These are phyloP conservation scores for Krasilnikovozyma curviuscula DNA, from an alignment of 768 basidiomycete genomes.

Conservation along the genomic window DNA sequence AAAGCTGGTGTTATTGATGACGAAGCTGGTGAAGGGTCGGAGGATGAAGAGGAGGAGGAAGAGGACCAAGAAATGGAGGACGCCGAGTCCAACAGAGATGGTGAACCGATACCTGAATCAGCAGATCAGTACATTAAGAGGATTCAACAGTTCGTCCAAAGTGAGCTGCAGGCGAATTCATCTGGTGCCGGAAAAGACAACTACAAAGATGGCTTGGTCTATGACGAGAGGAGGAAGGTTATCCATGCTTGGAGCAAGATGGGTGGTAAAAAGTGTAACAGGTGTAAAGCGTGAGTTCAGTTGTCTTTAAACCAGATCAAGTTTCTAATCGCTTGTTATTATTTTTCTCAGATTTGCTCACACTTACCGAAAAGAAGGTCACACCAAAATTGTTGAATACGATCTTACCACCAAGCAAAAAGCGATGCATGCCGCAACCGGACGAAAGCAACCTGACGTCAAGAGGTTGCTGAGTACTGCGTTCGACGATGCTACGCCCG, in stretches of 20 bases:
- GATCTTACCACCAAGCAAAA: constrained; percentile 69
- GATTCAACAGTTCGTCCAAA: constrained; percentile 19
- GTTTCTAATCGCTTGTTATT: not conserved
- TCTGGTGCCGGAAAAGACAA: constrained; percentile 47
- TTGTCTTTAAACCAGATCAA: too few species aligned
- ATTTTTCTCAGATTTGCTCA: constrained; percentile 41
- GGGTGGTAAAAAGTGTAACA: constrained; percentile 48
- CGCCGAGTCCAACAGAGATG: constrained; percentile 14
- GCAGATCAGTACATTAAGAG: constrained; percentile 21
- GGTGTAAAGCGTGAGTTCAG: constrained; percentile 59
- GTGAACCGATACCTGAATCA: too few species aligned
- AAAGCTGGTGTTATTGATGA: too few species aligned
- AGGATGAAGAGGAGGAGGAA: constrained; percentile 29
- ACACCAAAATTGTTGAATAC: constrained; percentile 86
- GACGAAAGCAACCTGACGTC: constrained; percentile 56
- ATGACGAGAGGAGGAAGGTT: constrained; percentile 62
- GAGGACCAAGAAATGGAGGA: constrained; percentile 27
- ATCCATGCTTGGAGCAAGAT: constrained; percentile 63
- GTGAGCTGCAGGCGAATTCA: constrained; percentile 35
- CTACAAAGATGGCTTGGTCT: constrained; percentile 76
- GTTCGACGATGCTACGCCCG: not conserved
- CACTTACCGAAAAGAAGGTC: constrained; percentile 81
- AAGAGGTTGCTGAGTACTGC: too few species aligned
- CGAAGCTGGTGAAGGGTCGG: constrained; percentile 22
- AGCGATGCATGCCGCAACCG: constrained; percentile 34